Conservation (phyloP, 441 rosid genomes). For the Aleurites moluccanus region DNA sequence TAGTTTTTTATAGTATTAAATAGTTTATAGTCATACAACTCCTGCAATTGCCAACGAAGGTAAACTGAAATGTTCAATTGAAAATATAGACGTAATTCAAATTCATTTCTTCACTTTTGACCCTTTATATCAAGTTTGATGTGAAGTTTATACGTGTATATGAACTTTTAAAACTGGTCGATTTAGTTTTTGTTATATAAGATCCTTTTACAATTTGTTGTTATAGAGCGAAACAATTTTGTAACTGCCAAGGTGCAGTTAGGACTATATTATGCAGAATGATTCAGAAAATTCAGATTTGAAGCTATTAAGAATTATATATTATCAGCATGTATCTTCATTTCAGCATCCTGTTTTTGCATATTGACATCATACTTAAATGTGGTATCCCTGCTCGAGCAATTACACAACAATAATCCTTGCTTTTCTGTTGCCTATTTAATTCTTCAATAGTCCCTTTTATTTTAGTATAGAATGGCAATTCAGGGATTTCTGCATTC, state of each 20-base stretch:
- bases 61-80: background rate
- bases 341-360: background rate
- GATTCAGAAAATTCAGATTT: background rate
- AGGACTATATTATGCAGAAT: background rate
- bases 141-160: background rate
- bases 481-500: conserved; percentile 3
- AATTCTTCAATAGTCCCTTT: background rate
- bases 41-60: conserved; percentile 1
- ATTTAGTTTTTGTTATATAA: background rate
- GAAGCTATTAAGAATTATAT: background rate
- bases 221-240: background rate
- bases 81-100: background rate
- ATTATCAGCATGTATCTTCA: background rate
- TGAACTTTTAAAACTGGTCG: background rate
- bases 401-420: background rate
- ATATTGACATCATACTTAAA: background rate
- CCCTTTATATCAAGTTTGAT: background rate
- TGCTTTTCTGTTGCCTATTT: background rate
- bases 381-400: background rate
- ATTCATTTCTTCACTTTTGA: too few species aligned
- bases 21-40: background rate
- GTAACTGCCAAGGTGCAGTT: background rate
- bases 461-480: background rate
- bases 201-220: background rate
- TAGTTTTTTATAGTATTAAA: background rate